Evolutionary conservation across 78 protist genomes (phyloP), one percentile per base, ranked within the genome.

Genomic region (Salpingoeca rosetta): DNA sequence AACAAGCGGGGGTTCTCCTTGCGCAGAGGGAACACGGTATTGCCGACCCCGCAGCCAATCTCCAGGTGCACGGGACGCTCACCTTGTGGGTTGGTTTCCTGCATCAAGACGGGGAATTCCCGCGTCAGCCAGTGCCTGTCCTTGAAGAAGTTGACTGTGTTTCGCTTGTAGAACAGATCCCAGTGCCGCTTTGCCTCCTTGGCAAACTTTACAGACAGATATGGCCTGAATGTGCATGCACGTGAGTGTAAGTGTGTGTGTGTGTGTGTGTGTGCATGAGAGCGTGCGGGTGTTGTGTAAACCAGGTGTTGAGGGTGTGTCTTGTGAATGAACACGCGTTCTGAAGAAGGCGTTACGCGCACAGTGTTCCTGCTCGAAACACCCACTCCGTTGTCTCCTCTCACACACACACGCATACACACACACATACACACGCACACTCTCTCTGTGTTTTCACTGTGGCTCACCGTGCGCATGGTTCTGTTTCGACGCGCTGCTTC

Each of bases 41-140:
- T 92, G 12, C 95, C 95, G 11, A 90, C 95, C n/a, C 95, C 95
- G 76, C 95, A 92, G 36, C 95, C 95, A 45, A 92, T 85, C 85
- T 92, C 95, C 37, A 90, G 65, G 27, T 84, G 74, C 1, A 25
- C n/a, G 43, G 2, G 44, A 0, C 41, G 42, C 37, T 41, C 76
- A 74, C 44, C 83, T n/a, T 65, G 87, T 36, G 38, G 57, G 26
- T 24, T 22, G 17, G 2, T 45, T 35, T 51, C 74, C 73, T 45
- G 85, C 26, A 75, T 36, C 43, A 88, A 73, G 45, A 76, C 92
- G 39, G 86, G 87, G 39, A 90, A 90, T 83, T 86, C 92, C 41
- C 89, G 41, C 38, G 40, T 41, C 56, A 91, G 44, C 92, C 93
- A 93, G 82, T 91, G 92, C 40, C 95, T 83, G 36, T 84, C 90